phyloP scores from a whole-genome alignment of 2,329 filamentous ascomycete genomes.

The Sclerotinia sclerotiorum region DNA sequence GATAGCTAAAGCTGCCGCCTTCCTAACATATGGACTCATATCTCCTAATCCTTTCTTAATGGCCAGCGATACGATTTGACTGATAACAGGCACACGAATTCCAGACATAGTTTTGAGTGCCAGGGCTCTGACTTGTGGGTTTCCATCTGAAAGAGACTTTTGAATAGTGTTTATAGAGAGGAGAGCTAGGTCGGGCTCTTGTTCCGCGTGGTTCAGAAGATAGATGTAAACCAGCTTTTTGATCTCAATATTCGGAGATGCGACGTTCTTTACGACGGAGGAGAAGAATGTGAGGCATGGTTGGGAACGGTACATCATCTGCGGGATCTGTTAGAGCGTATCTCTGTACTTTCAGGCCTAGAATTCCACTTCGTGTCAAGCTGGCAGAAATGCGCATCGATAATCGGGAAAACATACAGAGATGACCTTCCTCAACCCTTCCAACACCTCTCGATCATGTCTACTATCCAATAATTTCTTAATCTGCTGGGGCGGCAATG shows the following conservation, averaged over 20 bases:
- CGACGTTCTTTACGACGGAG: constrained; percentile 97
- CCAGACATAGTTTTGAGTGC: constrained; percentile 96
- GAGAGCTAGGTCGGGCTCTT: constrained; percentile 91
- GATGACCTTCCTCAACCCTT: constrained; percentile 85
- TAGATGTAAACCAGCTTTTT: constrained; percentile 99
- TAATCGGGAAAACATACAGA: constrained; percentile 57
- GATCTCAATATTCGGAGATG: constrained; percentile 88
- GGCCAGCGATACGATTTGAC: constrained; percentile 91
- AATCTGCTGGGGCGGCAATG: constrained; percentile 77
- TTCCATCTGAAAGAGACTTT: constrained; percentile 90
- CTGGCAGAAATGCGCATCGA: background rate
- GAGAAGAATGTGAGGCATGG: constrained; percentile 92
- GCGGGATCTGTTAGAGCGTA: constrained; percentile 21
- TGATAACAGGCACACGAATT: constrained; percentile 95
- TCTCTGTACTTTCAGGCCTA: constrained; percentile 1
- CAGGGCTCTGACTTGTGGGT: constrained; percentile 85
- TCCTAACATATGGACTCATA: constrained; percentile 92
- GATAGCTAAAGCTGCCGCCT: constrained; percentile 88
- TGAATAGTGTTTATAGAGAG: constrained; percentile 99
- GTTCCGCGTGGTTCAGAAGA: constrained; percentile 92
- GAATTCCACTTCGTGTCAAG: constrained; percentile 1
- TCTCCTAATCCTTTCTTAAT: constrained; percentile 93
- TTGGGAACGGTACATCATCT: constrained; percentile 96
- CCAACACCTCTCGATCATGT: constrained; percentile 87
- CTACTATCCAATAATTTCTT: constrained; percentile 94